Evolutionary conservation across 148 eudicot genomes (phyloP).

Genomic region (Silene latifolia): DNA sequence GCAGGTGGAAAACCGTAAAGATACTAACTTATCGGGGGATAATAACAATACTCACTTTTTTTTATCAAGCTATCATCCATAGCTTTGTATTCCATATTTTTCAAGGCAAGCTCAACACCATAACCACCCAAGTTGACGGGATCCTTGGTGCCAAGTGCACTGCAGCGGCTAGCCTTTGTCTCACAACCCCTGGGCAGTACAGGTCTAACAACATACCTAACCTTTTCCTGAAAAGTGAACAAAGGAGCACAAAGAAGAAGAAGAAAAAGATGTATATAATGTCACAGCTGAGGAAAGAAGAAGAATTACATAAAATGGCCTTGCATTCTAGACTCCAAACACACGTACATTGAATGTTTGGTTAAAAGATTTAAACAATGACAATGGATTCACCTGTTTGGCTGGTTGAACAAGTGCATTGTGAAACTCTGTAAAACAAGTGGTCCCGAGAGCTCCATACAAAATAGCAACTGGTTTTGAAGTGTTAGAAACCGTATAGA

Average conservation of each 20-base stretch:
- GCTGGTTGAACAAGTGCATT: slow-evolving; percentile 63
- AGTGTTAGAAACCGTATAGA: slow-evolving; percentile 56
- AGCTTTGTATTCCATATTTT: slow-evolving; percentile 99
- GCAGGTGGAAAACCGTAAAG: neutral
- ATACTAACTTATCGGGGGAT: too few species aligned
- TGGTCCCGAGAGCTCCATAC: slow-evolving; percentile 92
- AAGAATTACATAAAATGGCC: neutral
- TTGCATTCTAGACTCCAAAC: neutral
- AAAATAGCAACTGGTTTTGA: slow-evolving; percentile 77
- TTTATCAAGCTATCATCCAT: slow-evolving; percentile 91
- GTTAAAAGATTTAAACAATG: neutral
- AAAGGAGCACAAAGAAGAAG: slow-evolving; percentile 7
- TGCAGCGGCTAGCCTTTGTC: slow-evolving; percentile 56
- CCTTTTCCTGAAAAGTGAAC: slow-evolving; percentile 55
- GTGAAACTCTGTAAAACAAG: slow-evolving; percentile 82
- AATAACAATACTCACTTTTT: slow-evolving; percentile 51
- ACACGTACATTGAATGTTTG: neutral
- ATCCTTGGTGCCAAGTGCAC: slow-evolving; percentile 65
- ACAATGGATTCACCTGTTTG: slow-evolving; percentile 49
- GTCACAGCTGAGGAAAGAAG: neutral
- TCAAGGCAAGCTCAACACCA: slow-evolving; percentile 98
- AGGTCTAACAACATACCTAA: slow-evolving; percentile 73
- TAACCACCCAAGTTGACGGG: slow-evolving; percentile 92
- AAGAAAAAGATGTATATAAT: neutral
- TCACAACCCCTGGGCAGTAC: slow-evolving; percentile 82